Conservation (phyloP, 2,329 filamentous ascomycete species). For the Aureobasidium sp. region DNA sequence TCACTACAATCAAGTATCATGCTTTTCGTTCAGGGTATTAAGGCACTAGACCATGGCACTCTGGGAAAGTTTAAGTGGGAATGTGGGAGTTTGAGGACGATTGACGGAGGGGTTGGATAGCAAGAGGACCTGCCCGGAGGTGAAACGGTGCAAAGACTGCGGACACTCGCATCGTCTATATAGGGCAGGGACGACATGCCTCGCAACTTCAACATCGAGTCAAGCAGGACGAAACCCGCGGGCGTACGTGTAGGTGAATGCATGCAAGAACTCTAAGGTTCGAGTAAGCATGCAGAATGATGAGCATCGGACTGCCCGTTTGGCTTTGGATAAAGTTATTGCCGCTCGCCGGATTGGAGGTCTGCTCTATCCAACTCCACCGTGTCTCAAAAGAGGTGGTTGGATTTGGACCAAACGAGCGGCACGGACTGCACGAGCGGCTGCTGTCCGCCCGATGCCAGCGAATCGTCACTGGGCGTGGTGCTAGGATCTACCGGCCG, state of each 20-base stretch:
- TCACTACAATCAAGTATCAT: not conserved
- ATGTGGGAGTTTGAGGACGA: not conserved
- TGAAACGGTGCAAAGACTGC: not conserved
- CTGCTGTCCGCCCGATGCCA: constrained; percentile 1
- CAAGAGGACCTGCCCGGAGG: not conserved
- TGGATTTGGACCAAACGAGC: not conserved
- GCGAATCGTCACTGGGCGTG: not conserved
- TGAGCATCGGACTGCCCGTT: not conserved
- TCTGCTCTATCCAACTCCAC: constrained; percentile 1
- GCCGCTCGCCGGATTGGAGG: constrained; percentile 2
- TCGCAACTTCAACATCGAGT: not conserved
- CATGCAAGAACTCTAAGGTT: constrained; percentile 5
- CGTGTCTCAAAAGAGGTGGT: constrained; percentile 10
- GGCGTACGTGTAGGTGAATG: constrained; percentile 6
- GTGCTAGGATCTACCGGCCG: not conserved
- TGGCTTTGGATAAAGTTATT: not conserved
- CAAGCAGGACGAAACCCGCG: not conserved
- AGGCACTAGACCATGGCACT: not conserved
- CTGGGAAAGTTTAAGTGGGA: not conserved
- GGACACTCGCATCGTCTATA: not conserved
- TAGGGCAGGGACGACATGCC: not conserved
- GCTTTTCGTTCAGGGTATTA: not conserved
- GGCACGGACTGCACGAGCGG: not conserved
- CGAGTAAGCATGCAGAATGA: constrained; percentile 12
- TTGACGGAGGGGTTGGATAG: not conserved